Percentiles rank a stretch among this genome's conserved stretches.
Evolutionary conservation across 2,329 filamentous ascomycete genomes (phyloP).

Genomic region (Trichophaea hybrida): DNA sequence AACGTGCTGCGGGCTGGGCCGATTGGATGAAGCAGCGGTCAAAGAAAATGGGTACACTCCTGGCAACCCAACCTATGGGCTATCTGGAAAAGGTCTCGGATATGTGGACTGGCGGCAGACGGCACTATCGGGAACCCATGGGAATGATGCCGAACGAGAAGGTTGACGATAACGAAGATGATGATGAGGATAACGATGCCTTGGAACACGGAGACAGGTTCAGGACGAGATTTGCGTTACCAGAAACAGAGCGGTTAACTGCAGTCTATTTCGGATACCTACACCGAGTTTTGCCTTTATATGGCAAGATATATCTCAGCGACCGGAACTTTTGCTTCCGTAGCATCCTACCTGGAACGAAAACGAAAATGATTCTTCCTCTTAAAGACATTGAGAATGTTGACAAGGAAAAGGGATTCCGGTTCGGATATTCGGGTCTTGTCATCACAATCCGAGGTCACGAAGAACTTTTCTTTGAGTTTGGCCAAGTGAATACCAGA

Average conservation of each 20-base stretch:
- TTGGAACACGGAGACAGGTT: conserved; percentile 68
- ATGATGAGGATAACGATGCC: conserved; percentile 43
- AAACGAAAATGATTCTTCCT: conserved; percentile 82
- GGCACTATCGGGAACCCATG: conserved; percentile 56
- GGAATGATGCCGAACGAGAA: conserved; percentile 32
- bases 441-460: conserved; percentile 88
- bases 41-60: conserved; percentile 63
- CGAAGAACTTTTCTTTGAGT: conserved; percentile 95
- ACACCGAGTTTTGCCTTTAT: conserved; percentile 77
- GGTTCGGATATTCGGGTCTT: conserved; percentile 77
- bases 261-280: conserved; percentile 88
- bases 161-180: conserved; percentile 33
- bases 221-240: conserved; percentile 78
- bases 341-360: conserved; percentile 72
- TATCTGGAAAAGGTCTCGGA: conserved; percentile 94
- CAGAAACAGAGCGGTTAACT: conserved; percentile 64
- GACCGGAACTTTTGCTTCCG: conserved; percentile 81
- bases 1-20: conserved; percentile 68
- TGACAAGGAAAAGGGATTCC: conserved; percentile 87
- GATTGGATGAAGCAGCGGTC: conserved; percentile 68
- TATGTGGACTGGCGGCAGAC: conserved; percentile 86
- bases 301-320: conserved; percentile 93
- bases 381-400: conserved; percentile 85
- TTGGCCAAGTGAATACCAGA: conserved; percentile 57
- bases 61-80: conserved; percentile 85